phyloP scores from a whole-genome alignment of 768 basidiomycete species.

The Trichaptum fuscoviolaceum region DNA sequence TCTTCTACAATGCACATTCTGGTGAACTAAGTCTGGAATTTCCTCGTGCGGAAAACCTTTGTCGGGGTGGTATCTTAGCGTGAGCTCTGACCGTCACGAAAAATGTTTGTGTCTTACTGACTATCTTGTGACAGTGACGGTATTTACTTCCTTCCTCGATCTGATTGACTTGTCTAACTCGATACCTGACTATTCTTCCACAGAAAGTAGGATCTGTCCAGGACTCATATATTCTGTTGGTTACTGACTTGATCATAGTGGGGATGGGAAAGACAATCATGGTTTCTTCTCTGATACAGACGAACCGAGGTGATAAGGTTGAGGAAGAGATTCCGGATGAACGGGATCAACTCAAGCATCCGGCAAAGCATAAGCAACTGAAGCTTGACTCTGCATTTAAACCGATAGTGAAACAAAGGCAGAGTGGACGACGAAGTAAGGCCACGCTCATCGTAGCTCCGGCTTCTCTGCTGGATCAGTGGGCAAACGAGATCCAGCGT shows the following conservation, averaged over 20 bases:
- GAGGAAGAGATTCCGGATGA: slow-evolving; percentile 23
- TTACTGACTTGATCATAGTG: slow-evolving; percentile 42
- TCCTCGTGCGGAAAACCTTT: slow-evolving; percentile 71
- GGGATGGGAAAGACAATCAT: slow-evolving; percentile 97
- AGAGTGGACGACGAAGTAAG: slow-evolving; percentile 27
- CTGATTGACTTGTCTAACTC: slow-evolving; percentile 4
- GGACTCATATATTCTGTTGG: background rate
- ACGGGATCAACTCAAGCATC: slow-evolving; percentile 20
- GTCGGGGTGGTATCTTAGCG: slow-evolving; percentile 88
- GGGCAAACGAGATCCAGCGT: slow-evolving; percentile 89
- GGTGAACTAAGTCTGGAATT: slow-evolving; percentile 85
- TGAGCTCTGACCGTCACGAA: slow-evolving; percentile 34
- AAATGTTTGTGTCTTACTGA: background rate
- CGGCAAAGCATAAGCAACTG: slow-evolving; percentile 47
- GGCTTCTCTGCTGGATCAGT: slow-evolving; percentile 85
- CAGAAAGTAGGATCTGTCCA: slow-evolving; percentile 44
- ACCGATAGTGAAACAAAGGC: slow-evolving; percentile 31
- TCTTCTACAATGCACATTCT: slow-evolving; percentile 90
- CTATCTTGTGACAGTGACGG: slow-evolving; percentile 31
- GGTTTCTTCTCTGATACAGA: slow-evolving; percentile 86
- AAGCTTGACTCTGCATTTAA: slow-evolving; percentile 63
- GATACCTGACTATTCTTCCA: slow-evolving; percentile 7
- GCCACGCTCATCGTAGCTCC: slow-evolving; percentile 92
- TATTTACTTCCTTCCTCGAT: slow-evolving; percentile 19
- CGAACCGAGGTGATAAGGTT: slow-evolving; percentile 49